A percentile compares a stretch with the other conserved stretches of the same genome.
These are phyloP conservation scores for Pistacia vera DNA, from an alignment of 345 rosid genomes.

Conservation along the genomic window DNA sequence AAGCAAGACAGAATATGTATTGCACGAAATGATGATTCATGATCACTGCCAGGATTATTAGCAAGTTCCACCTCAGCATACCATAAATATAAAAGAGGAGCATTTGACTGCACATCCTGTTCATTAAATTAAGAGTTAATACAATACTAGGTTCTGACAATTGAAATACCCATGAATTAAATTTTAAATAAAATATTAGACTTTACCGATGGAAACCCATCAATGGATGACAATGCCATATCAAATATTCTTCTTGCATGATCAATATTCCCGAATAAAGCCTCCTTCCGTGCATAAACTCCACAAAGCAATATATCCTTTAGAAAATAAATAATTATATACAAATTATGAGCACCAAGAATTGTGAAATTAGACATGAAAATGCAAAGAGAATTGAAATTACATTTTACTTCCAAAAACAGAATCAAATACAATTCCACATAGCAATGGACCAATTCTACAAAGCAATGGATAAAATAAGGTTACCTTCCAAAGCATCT, in stretches of 20 bases:
- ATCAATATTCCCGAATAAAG: conserved; percentile 75
- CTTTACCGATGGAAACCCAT: conserved; percentile 74
- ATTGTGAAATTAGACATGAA: not conserved
- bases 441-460: not conserved
- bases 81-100: conserved; percentile 80
- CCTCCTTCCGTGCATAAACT: conserved; percentile 92
- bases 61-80: conserved; percentile 85
- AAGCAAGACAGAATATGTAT: conserved; percentile 74
- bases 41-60: conserved; percentile 27
- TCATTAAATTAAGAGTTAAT: conserved; percentile 20
- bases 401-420: not conserved
- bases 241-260: conserved; percentile 92
- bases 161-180: not conserved
- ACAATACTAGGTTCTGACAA: conserved; percentile 9
- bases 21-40: conserved; percentile 62
- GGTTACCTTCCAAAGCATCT: not conserved
- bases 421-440: not conserved
- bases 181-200: conserved; percentile 14
- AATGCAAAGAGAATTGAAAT: not conserved
- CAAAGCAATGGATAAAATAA: not conserved
- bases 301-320: conserved; percentile 95
- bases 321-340: not conserved
- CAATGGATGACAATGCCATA: conserved; percentile 84
- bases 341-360: not conserved
- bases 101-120: conserved; percentile 70